Conservation (phyloP, 306 rosid species). For the Potentilla sterilis region DNA sequence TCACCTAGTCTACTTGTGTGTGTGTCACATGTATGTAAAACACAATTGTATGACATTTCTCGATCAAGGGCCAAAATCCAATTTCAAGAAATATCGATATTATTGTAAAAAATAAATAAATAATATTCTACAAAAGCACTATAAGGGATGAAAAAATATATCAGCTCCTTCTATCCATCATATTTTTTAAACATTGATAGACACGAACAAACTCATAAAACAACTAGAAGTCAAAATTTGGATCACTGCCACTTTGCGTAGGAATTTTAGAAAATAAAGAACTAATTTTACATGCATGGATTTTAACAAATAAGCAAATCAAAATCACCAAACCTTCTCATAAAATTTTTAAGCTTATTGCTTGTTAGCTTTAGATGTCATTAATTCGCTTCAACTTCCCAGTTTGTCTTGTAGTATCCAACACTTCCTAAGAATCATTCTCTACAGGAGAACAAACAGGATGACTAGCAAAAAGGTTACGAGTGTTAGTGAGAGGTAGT, state of each 20-base stretch:
- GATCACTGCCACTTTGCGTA: conserved; percentile 20
- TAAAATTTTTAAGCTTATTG: conserved; percentile 48
- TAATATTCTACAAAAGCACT: not conserved
- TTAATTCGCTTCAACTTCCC: conserved; percentile 73
- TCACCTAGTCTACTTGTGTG: too few relatives aligned
- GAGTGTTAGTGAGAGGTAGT: too few relatives aligned
- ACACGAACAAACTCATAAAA: not conserved
- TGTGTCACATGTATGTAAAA: not conserved
- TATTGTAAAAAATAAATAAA: not conserved
- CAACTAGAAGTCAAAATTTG: conserved; percentile 54
- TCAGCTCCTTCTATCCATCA: conserved; percentile 39
- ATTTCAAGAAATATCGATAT: too few relatives aligned
- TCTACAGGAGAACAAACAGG: too few relatives aligned
- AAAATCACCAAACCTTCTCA: conserved; percentile 55
- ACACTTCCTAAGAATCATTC: conserved; percentile 74
- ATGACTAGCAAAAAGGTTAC: too few relatives aligned
- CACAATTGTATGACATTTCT: too few relatives aligned
- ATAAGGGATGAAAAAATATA: not conserved
- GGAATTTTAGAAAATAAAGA: conserved; percentile 27
- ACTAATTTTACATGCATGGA: conserved; percentile 53
- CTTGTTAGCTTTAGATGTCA: conserved; percentile 65
- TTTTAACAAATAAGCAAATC: conserved; percentile 74
- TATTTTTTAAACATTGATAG: conserved; percentile 2
- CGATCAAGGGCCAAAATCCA: too few relatives aligned
- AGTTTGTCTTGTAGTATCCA: conserved; percentile 55